Evolutionary conservation across 2,329 filamentous ascomycete genomes (phyloP).

Genomic region (Aureobasidium sp.): DNA sequence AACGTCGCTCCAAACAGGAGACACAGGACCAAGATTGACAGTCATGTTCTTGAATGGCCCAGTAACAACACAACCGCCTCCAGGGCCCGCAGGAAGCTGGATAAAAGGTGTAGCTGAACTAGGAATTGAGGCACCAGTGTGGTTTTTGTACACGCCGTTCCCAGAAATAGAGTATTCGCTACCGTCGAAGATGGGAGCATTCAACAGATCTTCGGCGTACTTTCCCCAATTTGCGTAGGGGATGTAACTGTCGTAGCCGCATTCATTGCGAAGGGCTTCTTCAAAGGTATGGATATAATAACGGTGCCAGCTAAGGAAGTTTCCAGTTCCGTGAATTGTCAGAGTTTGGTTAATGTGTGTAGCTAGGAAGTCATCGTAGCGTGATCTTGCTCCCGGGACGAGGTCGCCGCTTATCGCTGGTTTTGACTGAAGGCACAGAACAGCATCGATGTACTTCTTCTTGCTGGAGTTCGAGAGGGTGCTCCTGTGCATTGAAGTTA

Average conservation of each 20-base stretch:
- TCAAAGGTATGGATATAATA: conserved; percentile 39
- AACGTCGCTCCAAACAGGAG: conserved; percentile 28
- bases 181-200: conserved; percentile 51
- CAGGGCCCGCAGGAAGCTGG: conserved; percentile 40
- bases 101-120: conserved; percentile 19
- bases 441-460: conserved; percentile 26
- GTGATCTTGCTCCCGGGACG: conserved; percentile 22
- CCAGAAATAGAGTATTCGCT: conserved; percentile 36
- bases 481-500: no score
- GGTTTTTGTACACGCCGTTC: conserved; percentile 27
- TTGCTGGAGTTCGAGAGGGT: conserved; percentile 22
- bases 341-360: conserved; percentile 24
- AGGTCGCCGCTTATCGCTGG: conserved; percentile 19
- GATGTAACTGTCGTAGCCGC: conserved; percentile 36
- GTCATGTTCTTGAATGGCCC: conserved; percentile 45
- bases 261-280: conserved; percentile 34
- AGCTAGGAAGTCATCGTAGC: conserved; percentile 27
- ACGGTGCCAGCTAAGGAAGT: conserved; percentile 32
- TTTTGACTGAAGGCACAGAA: conserved; percentile 25
- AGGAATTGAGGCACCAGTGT: conserved; percentile 33
- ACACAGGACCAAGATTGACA: conserved; percentile 44
- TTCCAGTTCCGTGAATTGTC: conserved; percentile 22
- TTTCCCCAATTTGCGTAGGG: conserved; percentile 49
- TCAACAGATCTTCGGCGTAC: conserved; percentile 36
- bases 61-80: conserved; percentile 46